Percentiles rank a stretch among this genome's conserved stretches.
Conservation (phyloP, 2,329 filamentous ascomycete species). For the Gyromitra esculenta region DNA sequence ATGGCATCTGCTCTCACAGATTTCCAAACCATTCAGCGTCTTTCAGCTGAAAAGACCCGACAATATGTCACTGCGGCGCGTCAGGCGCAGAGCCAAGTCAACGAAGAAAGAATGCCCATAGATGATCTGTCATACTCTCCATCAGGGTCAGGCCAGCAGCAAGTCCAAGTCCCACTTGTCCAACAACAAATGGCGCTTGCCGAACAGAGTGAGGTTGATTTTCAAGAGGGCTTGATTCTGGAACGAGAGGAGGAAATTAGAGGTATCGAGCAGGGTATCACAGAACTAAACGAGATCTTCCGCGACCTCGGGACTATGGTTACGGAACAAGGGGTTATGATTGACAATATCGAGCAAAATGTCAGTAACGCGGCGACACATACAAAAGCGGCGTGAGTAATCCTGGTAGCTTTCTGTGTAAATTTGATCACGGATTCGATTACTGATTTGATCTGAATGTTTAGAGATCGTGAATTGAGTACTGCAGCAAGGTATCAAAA, state of each 20-base stretch:
- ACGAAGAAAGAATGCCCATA: conserved; percentile 59
- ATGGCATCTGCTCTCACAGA: conserved; percentile 88
- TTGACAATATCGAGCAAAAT: conserved; percentile 88
- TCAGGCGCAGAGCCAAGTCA: conserved; percentile 75
- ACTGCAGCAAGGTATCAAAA: conserved; percentile 92
- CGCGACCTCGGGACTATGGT: conserved; percentile 98
- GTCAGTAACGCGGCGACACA: conserved; percentile 83
- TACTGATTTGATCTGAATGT: conserved; percentile 22
- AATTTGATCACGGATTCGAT: not conserved
- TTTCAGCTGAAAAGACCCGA: conserved; percentile 90
- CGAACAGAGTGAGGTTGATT: conserved; percentile 93
- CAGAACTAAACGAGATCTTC: conserved; percentile 95
- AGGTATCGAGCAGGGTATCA: conserved; percentile 95
- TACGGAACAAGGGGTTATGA: conserved; percentile 86
- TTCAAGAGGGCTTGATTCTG: conserved; percentile 93
- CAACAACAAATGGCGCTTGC: conserved; percentile 79
- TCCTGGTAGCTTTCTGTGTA: not conserved
- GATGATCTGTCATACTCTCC: conserved; percentile 45
- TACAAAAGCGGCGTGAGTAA: conserved; percentile 73
- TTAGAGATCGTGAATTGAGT: conserved; percentile 77
- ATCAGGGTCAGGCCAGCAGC: conserved; percentile 40
- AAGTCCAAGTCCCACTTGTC: conserved; percentile 49
- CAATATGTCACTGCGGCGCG: conserved; percentile 85
- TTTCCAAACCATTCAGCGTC: conserved; percentile 90
- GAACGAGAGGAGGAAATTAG: conserved; percentile 97